Base-by-base conservation (phyloP, 805 yeast species). In the Candida schatavii region DNA sequence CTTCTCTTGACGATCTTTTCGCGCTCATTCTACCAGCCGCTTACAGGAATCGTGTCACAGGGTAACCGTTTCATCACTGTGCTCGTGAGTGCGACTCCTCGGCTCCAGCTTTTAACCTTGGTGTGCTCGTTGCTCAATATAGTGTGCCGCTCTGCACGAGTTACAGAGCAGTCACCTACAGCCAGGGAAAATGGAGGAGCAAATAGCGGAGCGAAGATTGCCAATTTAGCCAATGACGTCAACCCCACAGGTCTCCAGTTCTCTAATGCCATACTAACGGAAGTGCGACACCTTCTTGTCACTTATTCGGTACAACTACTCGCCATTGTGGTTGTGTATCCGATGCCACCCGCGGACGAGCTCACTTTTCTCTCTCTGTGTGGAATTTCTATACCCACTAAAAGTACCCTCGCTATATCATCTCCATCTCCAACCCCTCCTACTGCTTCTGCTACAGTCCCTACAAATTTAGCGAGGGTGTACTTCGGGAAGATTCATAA, bases 51-150 rank as follows among this genome's bases (percentile, higher is more conserved):
- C 4, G 74, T 77, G 0, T 46, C 67, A 0, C 49, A 53, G 3
- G 95, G 91, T 0, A 79, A 88, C 26, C 70, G 77, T 37, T 86
- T 77, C 55, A 55, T 85, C 35, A 75, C 85, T 0, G 69, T 74
- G 5, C 61, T 82, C 39, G 82, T 76, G 32, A 63, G 76, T 11
- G 65, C 68, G 4, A 62, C 70, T 32, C 83, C 78, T 4, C 77
- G 68, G 55, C 61, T 66, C 38, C 77, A 72, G 47, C 58, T 70
- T 25, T 57, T 72, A 38, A 75, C 78, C 19, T 69, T 77, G 42
- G 74, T 85, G 2, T 83, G 89, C 49, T 86, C 96, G 2, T 63
- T 88, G 14, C 54, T 87, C 9, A 91, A 90, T 58, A 56, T 77
- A 4, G 63, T 75, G 1, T 77, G 85, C 48, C 66, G 87, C 25